Evolutionary conservation across 225 moss, liverwort and hornwort genomes (phyloP).

Genomic region (Antitrichia curtipendula): DNA sequence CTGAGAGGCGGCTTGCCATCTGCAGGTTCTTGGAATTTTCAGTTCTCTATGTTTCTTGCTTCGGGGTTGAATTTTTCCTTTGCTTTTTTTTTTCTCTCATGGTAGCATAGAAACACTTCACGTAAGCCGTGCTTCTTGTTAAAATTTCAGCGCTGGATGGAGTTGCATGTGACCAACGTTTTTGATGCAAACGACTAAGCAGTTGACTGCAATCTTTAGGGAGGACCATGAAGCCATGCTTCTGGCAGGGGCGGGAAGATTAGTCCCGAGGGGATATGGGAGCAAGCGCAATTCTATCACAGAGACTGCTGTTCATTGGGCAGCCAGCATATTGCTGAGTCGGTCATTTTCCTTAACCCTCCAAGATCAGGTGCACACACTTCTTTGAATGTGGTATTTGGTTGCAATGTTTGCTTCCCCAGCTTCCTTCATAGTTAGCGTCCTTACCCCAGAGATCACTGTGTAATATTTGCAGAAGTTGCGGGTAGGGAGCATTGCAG

Average conservation of each 20-base stretch:
- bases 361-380: conserved; percentile 31
- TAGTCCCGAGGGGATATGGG: conserved; percentile 48
- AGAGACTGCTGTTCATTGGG: conserved; percentile 74
- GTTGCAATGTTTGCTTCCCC: background rate
- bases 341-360: conserved; percentile 78
- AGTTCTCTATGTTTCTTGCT: background rate
- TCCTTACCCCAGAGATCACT: background rate
- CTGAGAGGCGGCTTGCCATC: conserved; percentile 51
- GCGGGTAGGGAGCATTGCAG: conserved; percentile 6
- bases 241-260: conserved; percentile 57
- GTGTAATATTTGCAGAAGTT: conserved; percentile 1
- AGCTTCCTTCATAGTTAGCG: background rate
- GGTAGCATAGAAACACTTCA: background rate
- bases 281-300: conserved; percentile 52
- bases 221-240: conserved; percentile 80
- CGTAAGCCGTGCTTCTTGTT: background rate
- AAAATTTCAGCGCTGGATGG: background rate
- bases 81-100: background rate
- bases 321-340: conserved; percentile 76
- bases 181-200: conserved; percentile 2
- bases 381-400: background rate
- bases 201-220: conserved; percentile 57
- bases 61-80: background rate
- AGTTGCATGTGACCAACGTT: background rate
- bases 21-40: conserved; percentile 57